Base-by-base conservation (phyloP, 2,329 filamentous ascomycete genomes). In the Aspergillus alliaceus region DNA sequence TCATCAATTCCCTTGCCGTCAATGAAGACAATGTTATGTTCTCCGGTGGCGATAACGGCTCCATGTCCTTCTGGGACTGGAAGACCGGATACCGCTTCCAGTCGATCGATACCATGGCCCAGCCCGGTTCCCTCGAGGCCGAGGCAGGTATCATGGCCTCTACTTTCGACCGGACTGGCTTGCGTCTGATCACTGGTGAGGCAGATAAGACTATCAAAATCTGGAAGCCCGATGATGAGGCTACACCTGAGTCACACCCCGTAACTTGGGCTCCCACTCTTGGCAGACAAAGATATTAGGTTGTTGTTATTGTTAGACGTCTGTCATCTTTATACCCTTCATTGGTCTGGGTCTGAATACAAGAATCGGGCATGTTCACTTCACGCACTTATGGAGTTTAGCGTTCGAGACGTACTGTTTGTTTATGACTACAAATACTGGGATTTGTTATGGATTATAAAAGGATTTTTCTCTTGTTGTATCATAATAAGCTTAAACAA, bases 141-240 rank as follows among this genome's bases (percentile, higher is more conserved):
- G 95, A 99, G 77, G 88, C 91, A 6, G 96, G 96, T 53, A 86
- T 99, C 65, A 96, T 99, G 89, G 91, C 90, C 70, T 92, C 90
- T 14, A 96, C 89, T 0, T 99, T 96, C 71, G 95, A 99, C 70
- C 85, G 84, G 59, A 96, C 93, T 0, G 95, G 95, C 0, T 71
- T 97, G 69, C 85, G 95, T 65, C 80, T 99, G 66, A 96, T 99
- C 62, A 93, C 90, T 20, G 96, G 96, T 46, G 95, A 99, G 77
- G 91, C 92, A 6, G 95, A 99, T 73, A 99, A 99, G 83, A 96
- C 93, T 0, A 96, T 97, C 74, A 98, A 99, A 84, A 86, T 99
- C 57, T 99, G 95, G 95, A 96, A 93, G 75, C 90, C 89, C 65
- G 95, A 99, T 72, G 91, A 96, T 47, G 85, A 89, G 53, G 95